Evolutionary conservation across 139 green algal genomes (phyloP).

Genomic region (Chlorella sp.): DNA sequence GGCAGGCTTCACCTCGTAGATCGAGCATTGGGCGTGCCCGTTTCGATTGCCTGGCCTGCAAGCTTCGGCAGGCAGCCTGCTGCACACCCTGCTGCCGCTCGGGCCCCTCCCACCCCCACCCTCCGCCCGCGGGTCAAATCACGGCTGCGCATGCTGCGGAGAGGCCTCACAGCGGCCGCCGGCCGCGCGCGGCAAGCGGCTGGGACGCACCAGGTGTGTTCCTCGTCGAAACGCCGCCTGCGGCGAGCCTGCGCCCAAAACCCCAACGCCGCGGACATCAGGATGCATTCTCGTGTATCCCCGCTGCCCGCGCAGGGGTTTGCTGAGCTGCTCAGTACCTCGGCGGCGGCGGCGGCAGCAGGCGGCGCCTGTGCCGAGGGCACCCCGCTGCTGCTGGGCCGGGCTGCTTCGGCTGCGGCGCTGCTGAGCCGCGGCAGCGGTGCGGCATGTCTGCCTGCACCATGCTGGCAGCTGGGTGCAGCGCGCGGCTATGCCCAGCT

Average conservation of each 20-base stretch:
- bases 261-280: neutral
- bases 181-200: neutral
- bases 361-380: neutral
- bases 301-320: neutral
- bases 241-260: neutral
- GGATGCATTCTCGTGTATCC: too few species aligned
- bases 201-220: neutral
- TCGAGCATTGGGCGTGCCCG: too few species aligned
- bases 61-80: too few species aligned
- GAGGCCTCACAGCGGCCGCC: neutral
- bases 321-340: neutral
- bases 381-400: too few species aligned
- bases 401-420: too few species aligned
- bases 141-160: neutral
- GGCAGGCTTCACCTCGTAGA: too few species aligned
- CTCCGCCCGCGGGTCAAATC: neutral
- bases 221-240: neutral
- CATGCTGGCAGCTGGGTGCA: neutral
- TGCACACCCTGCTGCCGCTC: neutral
- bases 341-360: constrained; percentile 1
- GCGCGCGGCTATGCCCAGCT: neutral
- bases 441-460: neutral
- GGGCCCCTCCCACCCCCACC: neutral
- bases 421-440: neutral
- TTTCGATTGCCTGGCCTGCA: too few species aligned